Conservation (phyloP, 2,329 filamentous ascomycete genomes). For the Fusarium paranaense region DNA sequence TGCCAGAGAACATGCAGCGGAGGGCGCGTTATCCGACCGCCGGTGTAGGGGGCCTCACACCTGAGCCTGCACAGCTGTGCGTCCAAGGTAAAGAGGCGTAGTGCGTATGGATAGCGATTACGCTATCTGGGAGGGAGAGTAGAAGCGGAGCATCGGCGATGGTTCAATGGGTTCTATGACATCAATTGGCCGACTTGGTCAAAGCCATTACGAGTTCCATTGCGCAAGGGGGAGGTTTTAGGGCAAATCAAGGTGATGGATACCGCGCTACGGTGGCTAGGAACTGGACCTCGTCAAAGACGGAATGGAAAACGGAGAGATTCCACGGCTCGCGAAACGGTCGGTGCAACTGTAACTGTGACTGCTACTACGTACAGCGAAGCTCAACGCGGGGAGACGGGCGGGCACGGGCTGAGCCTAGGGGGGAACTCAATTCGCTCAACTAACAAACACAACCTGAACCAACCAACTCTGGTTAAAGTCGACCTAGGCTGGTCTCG, state of each 20-base stretch:
- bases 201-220: neutral
- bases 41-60: conserved; percentile 3
- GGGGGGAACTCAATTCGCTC: conserved; percentile 23
- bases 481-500: neutral
- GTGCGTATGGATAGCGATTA: neutral
- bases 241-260: neutral
- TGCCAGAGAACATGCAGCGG: conserved; percentile 5
- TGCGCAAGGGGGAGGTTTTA: neutral
- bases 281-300: neutral
- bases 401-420: conserved; percentile 23
- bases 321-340: neutral
- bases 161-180: neutral
- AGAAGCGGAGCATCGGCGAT: neutral
- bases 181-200: neutral
- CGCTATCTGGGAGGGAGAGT: neutral
- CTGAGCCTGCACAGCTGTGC: neutral
- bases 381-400: conserved; percentile 20
- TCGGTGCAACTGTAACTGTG: neutral
- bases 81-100: neutral
- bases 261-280: neutral
- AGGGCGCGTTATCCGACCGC: conserved; percentile 10
- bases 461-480: neutral
- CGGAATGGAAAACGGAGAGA: neutral
- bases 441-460: neutral
- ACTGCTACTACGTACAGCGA: too few relatives aligned